Evolutionary conservation across 75 land plant species (phyloP), one percentile per base, ranked within the genome.

Genomic region (Cupressus sempervirens): DNA sequence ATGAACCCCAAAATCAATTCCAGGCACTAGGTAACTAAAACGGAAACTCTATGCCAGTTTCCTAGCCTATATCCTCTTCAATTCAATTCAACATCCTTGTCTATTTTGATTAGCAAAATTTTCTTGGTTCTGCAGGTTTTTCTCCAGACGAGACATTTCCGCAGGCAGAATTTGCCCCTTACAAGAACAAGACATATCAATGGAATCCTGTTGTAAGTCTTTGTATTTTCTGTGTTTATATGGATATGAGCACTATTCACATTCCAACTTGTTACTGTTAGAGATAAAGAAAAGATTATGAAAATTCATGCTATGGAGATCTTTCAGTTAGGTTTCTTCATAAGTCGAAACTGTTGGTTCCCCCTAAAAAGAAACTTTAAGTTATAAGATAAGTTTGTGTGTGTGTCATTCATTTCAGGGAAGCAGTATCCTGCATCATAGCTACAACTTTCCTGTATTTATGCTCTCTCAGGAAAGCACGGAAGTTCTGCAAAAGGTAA

Each of bases 191-290:
- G 32, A 85, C 83, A 40, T 94, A 92, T 91, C 86, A 85, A 14
- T 98, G 99, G 99, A 98, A 98, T 83, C 93, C 98, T 50, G 41
- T 26, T 85, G 97, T 95, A 91, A 88, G 97, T 88, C 62, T 86
- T 43, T 52, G 62, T 56, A 26, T 13, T 38, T 48, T 83, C 72
- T 54, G n/a, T 54, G 9, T 30, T 83, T 68, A 16, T 53, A 14
- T 32, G 74, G 32, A 77, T 43, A 12, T 36, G 7, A 76, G 80
- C 29, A 43, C 40, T 23, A 30, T 43, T 26, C 12, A 77, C 45
- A 29, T 43, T 77, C 29, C n/a, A 11, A 43, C 30, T 41, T 6
- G 35, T 72, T 23, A 72, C 74, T 72, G 74, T 29, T 26, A 43
- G 46, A 77, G 46, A 41, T 77, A 18, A 77, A 43, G 81, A 77